Conservation (phyloP, 108 stramenopile species). For the Cyclotella baltica region DNA sequence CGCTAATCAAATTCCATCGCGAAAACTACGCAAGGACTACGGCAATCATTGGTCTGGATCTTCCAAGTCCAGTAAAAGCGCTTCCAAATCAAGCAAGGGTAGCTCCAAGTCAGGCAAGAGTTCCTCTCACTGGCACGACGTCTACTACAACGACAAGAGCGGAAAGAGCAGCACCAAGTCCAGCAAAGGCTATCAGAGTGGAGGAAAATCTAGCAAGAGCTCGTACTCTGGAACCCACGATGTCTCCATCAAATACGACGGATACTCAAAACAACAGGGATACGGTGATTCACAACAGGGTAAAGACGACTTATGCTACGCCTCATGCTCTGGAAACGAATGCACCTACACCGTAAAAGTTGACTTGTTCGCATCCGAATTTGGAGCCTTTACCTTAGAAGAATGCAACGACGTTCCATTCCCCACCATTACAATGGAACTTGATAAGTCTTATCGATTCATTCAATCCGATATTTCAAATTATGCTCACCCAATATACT, state of each 20-base stretch:
- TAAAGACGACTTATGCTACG: constrained; percentile 23
- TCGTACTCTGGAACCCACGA: no score
- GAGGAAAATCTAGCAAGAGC: no score
- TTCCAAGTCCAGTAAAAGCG: no score
- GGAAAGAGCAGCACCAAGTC: no score
- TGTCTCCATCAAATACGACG: not conserved
- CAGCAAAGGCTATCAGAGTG: no score
- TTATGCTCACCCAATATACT: constrained; percentile 88
- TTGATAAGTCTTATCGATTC: constrained; percentile 81
- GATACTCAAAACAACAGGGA: not conserved
- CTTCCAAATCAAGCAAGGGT: no score
- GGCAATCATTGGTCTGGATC: no score
- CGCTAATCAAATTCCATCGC: no score
- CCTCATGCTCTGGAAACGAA: constrained; percentile 26
- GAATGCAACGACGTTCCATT: constrained; percentile 75
- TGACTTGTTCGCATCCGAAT: constrained; percentile 52
- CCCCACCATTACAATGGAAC: constrained; percentile 81
- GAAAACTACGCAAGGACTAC: no score
- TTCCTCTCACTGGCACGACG: no score
- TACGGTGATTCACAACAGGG: not conserved
- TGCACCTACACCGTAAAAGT: constrained; percentile 41
- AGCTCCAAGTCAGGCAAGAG: no score
- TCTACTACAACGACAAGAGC: no score
- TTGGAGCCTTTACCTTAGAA: constrained; percentile 80
- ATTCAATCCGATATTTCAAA: constrained; percentile 58